phyloP scores from a whole-genome alignment of 2,329 filamentous ascomycete genomes.

The Aureobasidium musti region DNA sequence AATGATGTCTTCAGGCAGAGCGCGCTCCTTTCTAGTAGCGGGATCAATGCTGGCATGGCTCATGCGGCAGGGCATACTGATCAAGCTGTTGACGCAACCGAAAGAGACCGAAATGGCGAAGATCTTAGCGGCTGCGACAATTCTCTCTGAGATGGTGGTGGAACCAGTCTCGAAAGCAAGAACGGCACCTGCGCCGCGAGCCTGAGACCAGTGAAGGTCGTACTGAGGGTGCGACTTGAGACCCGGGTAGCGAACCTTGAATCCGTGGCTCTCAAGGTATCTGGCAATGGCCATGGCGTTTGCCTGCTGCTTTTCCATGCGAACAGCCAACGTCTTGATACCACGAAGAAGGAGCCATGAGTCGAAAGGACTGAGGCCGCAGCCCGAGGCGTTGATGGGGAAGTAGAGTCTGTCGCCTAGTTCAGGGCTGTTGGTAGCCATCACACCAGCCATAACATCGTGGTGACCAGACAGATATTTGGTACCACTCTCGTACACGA shows the following conservation, averaged over 20 bases:
- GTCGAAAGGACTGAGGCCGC: constrained; percentile 91
- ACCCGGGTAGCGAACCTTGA: constrained; percentile 93
- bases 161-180: constrained; percentile 96
- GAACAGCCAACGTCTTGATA: constrained; percentile 93
- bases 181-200: constrained; percentile 89
- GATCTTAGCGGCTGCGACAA: constrained; percentile 87
- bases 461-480: constrained; percentile 98
- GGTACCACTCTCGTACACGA: constrained; percentile 96
- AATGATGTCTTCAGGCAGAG: constrained; percentile 97
- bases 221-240: constrained; percentile 95
- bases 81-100: constrained; percentile 96
- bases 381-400: constrained; percentile 94
- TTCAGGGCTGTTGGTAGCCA: constrained; percentile 80
- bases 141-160: constrained; percentile 77
- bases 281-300: constrained; percentile 90
- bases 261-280: constrained; percentile 87
- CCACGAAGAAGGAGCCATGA: constrained; percentile 94
- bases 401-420: constrained; percentile 92
- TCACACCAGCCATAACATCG: constrained; percentile 97
- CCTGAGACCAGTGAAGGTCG: constrained; percentile 93
- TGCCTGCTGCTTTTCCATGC: constrained; percentile 97
- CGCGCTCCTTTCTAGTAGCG: constrained; percentile 82
- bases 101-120: constrained; percentile 98
- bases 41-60: constrained; percentile 98
- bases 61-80: constrained; percentile 99